These are phyloP conservation scores for Leccinum fibrillosum DNA, from an alignment of 768 basidiomycete species.

Conservation along the genomic window DNA sequence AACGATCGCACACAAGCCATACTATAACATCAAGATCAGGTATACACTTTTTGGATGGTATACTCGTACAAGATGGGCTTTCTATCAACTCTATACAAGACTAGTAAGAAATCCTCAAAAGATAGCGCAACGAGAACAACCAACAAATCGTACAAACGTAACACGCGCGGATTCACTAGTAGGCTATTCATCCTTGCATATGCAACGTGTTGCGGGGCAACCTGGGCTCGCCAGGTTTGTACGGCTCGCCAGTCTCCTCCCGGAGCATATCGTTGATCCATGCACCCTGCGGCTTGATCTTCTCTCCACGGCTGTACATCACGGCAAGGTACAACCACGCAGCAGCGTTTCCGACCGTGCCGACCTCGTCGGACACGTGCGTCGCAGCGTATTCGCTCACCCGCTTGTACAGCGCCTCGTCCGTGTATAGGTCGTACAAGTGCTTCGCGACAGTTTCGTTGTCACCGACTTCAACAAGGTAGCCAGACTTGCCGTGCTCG, in stretches of 20 bases:
- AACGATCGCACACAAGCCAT: neutral
- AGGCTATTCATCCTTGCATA: slow-evolving; percentile 36
- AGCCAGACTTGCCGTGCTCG: slow-evolving; percentile 84
- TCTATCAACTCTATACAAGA: slow-evolving; percentile 11
- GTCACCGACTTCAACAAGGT: slow-evolving; percentile 75
- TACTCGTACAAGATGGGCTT: slow-evolving; percentile 2
- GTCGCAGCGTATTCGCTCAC: slow-evolving; percentile 68
- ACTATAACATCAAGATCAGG: neutral
- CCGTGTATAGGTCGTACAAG: slow-evolving; percentile 74
- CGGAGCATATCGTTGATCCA: slow-evolving; percentile 84
- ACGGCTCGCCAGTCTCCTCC: slow-evolving; percentile 70
- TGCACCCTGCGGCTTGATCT: slow-evolving; percentile 75
- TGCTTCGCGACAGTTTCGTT: slow-evolving; percentile 71
- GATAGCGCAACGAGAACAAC: neutral
- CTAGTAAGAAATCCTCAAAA: neutral
- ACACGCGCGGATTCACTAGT: neutral
- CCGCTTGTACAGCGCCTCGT: slow-evolving; percentile 59
- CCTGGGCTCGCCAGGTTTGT: slow-evolving; percentile 63
- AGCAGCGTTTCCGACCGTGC: slow-evolving; percentile 77
- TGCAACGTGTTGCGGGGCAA: slow-evolving; percentile 62
- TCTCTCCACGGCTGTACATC: slow-evolving; percentile 73
- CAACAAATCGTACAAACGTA: slow-evolving; percentile 11
- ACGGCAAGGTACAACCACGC: slow-evolving; percentile 71
- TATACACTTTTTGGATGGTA: slow-evolving; percentile 7
- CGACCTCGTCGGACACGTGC: slow-evolving; percentile 81